These are phyloP conservation scores for Trichoderma breve DNA, from an alignment of 2,329 filamentous ascomycete genomes.

Conservation along the genomic window DNA sequence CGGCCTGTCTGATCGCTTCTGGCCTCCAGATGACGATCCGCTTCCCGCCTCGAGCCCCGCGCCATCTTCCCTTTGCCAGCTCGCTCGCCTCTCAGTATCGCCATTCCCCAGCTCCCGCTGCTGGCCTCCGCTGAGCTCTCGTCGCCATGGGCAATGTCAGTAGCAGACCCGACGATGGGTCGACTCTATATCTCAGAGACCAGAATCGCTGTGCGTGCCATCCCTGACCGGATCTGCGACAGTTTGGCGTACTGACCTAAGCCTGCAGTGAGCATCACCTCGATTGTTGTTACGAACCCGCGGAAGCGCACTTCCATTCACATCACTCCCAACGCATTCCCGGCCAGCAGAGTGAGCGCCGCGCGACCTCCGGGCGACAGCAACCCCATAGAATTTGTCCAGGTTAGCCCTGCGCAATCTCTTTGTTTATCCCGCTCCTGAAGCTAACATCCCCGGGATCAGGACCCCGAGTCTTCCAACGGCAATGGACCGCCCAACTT, in stretches of 20 bases:
- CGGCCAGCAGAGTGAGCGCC: slow-evolving; percentile 73
- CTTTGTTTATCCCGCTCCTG: slow-evolving; percentile 19
- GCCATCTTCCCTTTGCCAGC: slow-evolving; percentile 23
- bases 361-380: slow-evolving; percentile 72
- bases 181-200: slow-evolving; percentile 80
- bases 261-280: slow-evolving; percentile 76
- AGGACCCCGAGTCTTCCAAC: slow-evolving; percentile 72
- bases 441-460: slow-evolving; percentile 17
- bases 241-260: slow-evolving; percentile 22
- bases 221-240: not conserved
- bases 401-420: slow-evolving; percentile 56
- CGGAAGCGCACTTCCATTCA: slow-evolving; percentile 74
- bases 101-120: slow-evolving; percentile 4
- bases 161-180: slow-evolving; percentile 83
- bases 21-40: slow-evolving; percentile 27
- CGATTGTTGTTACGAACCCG: slow-evolving; percentile 76
- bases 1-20: slow-evolving; percentile 16
- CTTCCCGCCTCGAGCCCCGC: slow-evolving; percentile 29
- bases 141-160: slow-evolving; percentile 84
- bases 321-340: slow-evolving; percentile 82
- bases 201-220: slow-evolving; percentile 76
- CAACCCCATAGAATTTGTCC: slow-evolving; percentile 81
- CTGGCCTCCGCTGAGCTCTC: slow-evolving; percentile 11
- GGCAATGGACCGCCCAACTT: slow-evolving; percentile 62
- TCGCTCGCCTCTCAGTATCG: slow-evolving; percentile 19